Base-by-base conservation (phyloP, 192 early-diverging fungal species). In the Coemansia sp. region DNA sequence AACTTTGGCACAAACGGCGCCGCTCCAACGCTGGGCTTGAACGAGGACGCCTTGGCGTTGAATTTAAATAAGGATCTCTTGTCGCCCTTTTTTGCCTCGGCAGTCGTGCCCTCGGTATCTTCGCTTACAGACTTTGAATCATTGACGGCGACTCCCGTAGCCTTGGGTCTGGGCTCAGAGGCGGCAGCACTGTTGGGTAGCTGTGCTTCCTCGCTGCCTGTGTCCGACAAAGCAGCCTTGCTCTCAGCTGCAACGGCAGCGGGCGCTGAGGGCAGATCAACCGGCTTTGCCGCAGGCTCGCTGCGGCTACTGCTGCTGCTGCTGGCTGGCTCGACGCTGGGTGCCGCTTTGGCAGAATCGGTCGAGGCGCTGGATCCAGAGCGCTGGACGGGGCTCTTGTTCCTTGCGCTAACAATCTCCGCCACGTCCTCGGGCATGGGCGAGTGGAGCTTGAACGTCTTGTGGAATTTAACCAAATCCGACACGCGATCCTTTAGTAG, bases 341-440 rank as follows among this genome's bases (percentile, higher is more conserved):
- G 40, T 35, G 60, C 41, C n/a, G 64, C 10, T 9, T 62, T 73
- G 19, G 22, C 54, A 19, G 59, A 45, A 22, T 31, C 14, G 10
- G 71, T 29, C 60, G 65, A 53, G 19, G 20, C 59, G 41, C 59
- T 62, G 7, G 58, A 43, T 49, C 67, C 66, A 49, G 19, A 37
- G 60, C 57, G 51, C 60, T 70, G 67, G 6, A 43, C 31, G 6
- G 32, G 31, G 61, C 57, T 37, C 62, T 79, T 74, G 65, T 86
- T 77, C 56, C 77, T 86, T 59, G 79, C 89, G 2, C 88, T 79
- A 45, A 95, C 69, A 32, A 96, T 90, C 46, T 91, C 89, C 22
- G 89, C 85, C 29, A 96, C 75, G 68, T 96, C 94, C 25, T 87
- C 82, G 0, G 94, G 94, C 64, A 94, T 88, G 7, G 94, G 93